These are phyloP conservation scores for Setaria viridis DNA, from an alignment of 202 grass and related monocot species.

Conservation along the genomic window DNA sequence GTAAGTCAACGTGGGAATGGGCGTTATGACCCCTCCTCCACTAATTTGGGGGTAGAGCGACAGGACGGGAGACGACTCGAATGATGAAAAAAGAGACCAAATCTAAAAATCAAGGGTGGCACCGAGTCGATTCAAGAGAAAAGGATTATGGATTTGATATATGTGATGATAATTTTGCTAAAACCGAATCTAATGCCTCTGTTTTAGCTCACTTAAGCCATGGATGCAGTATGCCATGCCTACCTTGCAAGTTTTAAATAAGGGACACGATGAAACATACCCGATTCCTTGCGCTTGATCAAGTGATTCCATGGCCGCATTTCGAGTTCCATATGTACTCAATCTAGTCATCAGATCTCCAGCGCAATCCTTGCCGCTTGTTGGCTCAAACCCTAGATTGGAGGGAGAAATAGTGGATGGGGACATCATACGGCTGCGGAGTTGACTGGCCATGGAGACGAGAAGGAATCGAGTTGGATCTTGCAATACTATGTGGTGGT, in stretches of 20 bases:
- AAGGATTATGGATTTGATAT: background rate
- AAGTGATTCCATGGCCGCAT: background rate
- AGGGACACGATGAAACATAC: background rate
- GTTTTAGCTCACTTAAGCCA: background rate
- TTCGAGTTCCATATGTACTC: background rate
- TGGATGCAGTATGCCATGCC: background rate
- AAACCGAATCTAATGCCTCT: background rate
- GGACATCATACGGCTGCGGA: accelerated
- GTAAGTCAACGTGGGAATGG: background rate
- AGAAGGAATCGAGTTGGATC: background rate
- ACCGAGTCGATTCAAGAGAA: background rate
- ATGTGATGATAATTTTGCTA: background rate
- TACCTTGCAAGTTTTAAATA: background rate
- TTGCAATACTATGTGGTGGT: accelerated
- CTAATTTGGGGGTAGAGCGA: background rate
- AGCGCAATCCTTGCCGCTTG: too few relatives aligned
- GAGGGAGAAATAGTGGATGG: background rate
- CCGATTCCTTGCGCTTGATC: background rate
- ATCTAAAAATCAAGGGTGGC: background rate
- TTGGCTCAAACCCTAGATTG: background rate
- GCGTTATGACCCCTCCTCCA: background rate
- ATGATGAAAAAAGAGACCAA: background rate
- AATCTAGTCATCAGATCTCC: background rate
- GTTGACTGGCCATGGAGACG: background rate
- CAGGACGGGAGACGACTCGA: background rate